These are phyloP conservation scores for Tetrastigma voinierianum DNA, from an alignment of 164 flowering plant genomes.

Conservation along the genomic window DNA sequence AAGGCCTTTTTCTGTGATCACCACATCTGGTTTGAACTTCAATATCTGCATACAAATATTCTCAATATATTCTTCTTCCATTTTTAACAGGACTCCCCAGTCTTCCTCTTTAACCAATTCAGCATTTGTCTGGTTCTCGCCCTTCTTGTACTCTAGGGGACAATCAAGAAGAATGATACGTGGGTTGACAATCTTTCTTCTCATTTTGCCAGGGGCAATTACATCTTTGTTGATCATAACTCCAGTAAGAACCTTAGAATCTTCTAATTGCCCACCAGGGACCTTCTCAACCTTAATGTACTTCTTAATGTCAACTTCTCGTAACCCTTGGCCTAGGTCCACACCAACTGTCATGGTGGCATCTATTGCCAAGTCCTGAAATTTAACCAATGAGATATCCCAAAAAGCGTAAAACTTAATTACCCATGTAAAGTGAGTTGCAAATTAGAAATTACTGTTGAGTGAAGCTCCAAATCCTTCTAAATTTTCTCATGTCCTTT, in stretches of 20 bases:
- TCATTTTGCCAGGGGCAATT: conserved; percentile 96
- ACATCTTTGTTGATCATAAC: conserved; percentile 98
- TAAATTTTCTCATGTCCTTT: too few species aligned
- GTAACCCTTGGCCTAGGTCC: conserved; percentile 86
- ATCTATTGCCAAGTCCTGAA: conserved; percentile 88
- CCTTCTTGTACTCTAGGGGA: conserved; percentile 95
- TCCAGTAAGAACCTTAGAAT: conserved; percentile 83
- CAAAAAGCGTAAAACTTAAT: conserved; percentile 1
- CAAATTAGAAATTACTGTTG: neutral
- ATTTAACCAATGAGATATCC: conserved; percentile 2
- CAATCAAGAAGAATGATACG: conserved; percentile 89
- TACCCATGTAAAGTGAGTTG: neutral
- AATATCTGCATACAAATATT: conserved; percentile 69
- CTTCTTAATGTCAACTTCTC: conserved; percentile 92
- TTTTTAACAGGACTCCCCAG: conserved; percentile 75
- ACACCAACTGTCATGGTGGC: conserved; percentile 88
- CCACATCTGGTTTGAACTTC: conserved; percentile 89
- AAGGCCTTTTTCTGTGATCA: conserved; percentile 92
- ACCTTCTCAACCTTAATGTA: conserved; percentile 92
- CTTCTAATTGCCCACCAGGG: conserved; percentile 96
- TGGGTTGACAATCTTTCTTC: conserved; percentile 84
- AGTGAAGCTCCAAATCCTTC: neutral
- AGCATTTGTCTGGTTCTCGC: conserved; percentile 97
- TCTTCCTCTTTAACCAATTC: conserved; percentile 92
- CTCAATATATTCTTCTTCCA: conserved; percentile 95